Evolutionary conservation across 83 land plant species (phyloP), one percentile per base, ranked within the genome.

Genomic region (Picea engelmannii): DNA sequence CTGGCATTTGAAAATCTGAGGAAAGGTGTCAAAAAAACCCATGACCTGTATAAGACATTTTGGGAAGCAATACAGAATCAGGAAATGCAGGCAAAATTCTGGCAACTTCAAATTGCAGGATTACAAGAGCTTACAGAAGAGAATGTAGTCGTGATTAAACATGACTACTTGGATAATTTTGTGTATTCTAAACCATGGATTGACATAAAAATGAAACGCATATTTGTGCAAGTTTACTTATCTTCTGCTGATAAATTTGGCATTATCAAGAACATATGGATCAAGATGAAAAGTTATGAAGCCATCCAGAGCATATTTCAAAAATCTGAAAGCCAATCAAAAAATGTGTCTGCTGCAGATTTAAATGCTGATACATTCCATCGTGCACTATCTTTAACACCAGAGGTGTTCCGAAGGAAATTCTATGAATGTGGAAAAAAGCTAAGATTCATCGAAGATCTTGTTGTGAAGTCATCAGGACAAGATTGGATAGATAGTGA

Each of bases 181-280:
- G 79, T 88, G 60, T 27, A 78, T 65, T 88, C 89, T 16, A 88
- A 88, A 69, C 89, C 89, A 73, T 88, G 88, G 85, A 88, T 88
- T 65, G 89, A 85, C 31, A 4, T 49, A 66, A 58, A 82, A 61
- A 24, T 8, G 65, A 61, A 70, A 35, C 76, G 78, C 65, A 76
- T 88, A 16, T 85, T 79, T 65, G 77, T 85, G 62, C 80, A 73
- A 38, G 65, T 82, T 16, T 88, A 88, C 80, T 67, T 85, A 6
- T 58, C 81, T 52, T 15, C 78, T 10, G 35, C 40, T n/a, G 80
- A 40, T 62, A 85, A 85, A 31, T 80, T 20, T 18, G 81, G 70
- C 25, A 23, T 78, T 27, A 18, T 87, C 47, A 77, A 59, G 66
- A 85, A 82, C 80, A 70, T 88, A 68, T 88, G 89, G 89, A 68